These are phyloP conservation scores for Lachnellula hyalina DNA, from an alignment of 2,329 filamentous ascomycete species.

Conservation along the genomic window DNA sequence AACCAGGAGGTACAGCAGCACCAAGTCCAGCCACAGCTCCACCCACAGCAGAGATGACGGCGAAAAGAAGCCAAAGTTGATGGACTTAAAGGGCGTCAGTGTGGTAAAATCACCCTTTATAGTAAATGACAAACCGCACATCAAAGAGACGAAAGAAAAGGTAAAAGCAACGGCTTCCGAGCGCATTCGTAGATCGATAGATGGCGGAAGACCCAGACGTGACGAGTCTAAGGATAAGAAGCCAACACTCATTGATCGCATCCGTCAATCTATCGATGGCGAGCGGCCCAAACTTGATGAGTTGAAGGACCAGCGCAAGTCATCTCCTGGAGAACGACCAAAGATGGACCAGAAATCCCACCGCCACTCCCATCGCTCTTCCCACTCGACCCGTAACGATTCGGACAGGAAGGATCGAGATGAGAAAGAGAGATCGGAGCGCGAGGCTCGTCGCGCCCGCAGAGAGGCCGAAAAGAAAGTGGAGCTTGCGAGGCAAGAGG, in stretches of 20 bases:
- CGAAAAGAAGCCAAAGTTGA: constrained; percentile 16
- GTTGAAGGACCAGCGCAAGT: constrained; percentile 1
- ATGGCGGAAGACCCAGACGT: constrained; percentile 9
- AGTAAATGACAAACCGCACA: constrained; percentile 19
- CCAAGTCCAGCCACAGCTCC: constrained; percentile 4
- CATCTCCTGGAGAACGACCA: constrained; percentile 1
- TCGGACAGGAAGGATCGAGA: constrained; percentile 16
- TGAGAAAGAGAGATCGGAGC: constrained; percentile 21
- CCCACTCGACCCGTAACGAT: constrained; percentile 3
- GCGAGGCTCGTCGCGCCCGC: constrained; percentile 19
- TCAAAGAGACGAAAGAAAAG: constrained; percentile 17
- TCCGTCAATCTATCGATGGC: background rate
- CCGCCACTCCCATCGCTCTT: constrained; percentile 12
- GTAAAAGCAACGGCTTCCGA: constrained; percentile 17
- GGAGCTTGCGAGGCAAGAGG: constrained; percentile 19
- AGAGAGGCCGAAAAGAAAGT: constrained; percentile 22
- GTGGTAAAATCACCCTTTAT: constrained; percentile 25
- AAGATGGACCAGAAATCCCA: background rate
- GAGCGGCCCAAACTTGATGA: background rate
- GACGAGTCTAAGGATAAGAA: background rate
- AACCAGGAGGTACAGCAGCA: constrained; percentile 15
- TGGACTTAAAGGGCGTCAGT: constrained; percentile 23
- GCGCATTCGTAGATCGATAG: constrained; percentile 17
- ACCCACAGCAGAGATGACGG: constrained; percentile 11
- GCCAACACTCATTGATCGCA: background rate